These are phyloP conservation scores for Hylodesmum podocarpum DNA, from an alignment of 306 rosid species.

Conservation along the genomic window DNA sequence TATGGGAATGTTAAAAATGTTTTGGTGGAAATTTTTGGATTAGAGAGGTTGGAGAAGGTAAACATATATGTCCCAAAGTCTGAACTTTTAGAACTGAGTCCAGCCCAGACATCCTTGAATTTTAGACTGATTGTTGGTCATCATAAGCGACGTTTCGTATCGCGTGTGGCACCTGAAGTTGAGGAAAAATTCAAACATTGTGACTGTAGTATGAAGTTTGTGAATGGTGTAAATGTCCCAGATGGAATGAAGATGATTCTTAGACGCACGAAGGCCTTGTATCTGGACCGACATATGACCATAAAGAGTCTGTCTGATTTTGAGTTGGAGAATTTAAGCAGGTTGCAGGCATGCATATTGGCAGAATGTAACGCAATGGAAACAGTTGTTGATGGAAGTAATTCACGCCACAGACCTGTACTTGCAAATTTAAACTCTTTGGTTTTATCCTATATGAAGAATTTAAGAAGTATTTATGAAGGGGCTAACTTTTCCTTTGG, in stretches of 20 bases:
- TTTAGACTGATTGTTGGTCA: constrained; percentile 15
- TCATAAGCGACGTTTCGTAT: constrained; percentile 15
- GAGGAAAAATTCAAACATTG: constrained; percentile 2
- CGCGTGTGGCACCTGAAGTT: neutral
- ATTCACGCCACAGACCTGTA: too few species aligned
- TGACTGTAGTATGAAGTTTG: neutral
- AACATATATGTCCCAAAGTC: neutral
- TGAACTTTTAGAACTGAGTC: neutral
- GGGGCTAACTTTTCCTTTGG: neutral
- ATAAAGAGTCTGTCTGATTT: constrained; percentile 14
- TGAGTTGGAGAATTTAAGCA: neutral
- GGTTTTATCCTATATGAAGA: constrained; percentile 32
- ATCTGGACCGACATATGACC: constrained; percentile 17
- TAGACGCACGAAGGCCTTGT: neutral
- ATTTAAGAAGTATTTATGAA: constrained; percentile 15
- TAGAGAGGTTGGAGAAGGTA: too few species aligned
- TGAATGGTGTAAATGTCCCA: neutral
- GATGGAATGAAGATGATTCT: neutral
- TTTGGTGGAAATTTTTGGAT: too few species aligned
- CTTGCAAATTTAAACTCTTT: neutral
- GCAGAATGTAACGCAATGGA: too few species aligned
- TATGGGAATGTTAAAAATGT: too few species aligned
- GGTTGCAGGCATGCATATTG: neutral
- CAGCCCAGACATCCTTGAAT: neutral
- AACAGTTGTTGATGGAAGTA: neutral